Evolutionary conservation across 2,329 filamentous ascomycete genomes (phyloP).

Genomic region (Aspergillus novoparasiticus): DNA sequence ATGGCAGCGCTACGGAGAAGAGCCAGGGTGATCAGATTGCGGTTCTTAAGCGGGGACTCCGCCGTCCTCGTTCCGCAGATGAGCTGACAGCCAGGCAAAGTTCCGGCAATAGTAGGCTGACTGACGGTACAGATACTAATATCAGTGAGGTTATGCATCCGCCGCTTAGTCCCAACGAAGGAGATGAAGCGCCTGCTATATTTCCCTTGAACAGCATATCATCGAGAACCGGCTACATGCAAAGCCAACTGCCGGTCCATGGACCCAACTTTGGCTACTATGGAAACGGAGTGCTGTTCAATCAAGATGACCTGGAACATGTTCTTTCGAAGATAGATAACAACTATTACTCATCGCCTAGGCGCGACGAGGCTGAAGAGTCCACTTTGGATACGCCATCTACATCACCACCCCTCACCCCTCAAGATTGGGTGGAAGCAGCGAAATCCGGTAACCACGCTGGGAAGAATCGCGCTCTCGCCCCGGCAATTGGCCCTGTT

Average conservation of each 20-base stretch:
- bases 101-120: conserved; percentile 32
- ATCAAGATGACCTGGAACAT: conserved; percentile 23
- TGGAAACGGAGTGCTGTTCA: conserved; percentile 24
- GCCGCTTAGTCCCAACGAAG: conserved; percentile 21
- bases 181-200: conserved; percentile 32
- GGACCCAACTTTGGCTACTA: conserved; percentile 26
- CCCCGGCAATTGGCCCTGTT: conserved; percentile 13
- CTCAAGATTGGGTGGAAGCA: conserved; percentile 47
- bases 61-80: conserved; percentile 37
- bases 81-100: conserved; percentile 35
- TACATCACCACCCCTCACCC: conserved; percentile 39
- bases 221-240: conserved; percentile 27
- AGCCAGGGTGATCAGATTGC: conserved; percentile 27
- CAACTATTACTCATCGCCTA: conserved; percentile 25
- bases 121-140: conserved; percentile 36
- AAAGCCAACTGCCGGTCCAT: conserved; percentile 27
- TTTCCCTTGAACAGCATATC: conserved; percentile 35
- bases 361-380: conserved; percentile 18
- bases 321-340: conserved; percentile 26
- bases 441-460: conserved; percentile 31
- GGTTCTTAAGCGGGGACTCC: conserved; percentile 23
- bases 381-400: conserved; percentile 11
- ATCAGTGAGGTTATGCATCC: conserved; percentile 33
- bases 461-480: conserved; percentile 17
- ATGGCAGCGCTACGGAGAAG: conserved; percentile 36